Evolutionary conservation across 225 moss, liverwort and hornwort species (phyloP).

Genomic region (Marchantia polymorpha): DNA sequence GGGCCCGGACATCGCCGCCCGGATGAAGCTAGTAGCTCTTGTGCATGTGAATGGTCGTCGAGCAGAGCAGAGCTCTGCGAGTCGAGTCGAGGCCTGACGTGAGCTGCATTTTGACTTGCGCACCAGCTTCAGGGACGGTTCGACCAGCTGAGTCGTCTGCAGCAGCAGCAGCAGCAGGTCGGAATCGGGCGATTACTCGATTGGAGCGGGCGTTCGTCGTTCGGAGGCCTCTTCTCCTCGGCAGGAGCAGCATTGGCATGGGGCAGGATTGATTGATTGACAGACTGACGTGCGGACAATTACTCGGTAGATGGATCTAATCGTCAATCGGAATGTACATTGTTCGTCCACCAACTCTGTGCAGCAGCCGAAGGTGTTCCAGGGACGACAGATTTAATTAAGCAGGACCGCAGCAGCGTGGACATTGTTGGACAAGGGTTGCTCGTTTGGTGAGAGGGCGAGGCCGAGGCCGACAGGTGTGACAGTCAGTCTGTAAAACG

Average conservation of each 20-base stretch:
- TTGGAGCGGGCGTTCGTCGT: not conserved
- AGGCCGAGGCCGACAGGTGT: not conserved
- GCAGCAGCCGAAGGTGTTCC: not conserved
- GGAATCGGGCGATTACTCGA: not conserved
- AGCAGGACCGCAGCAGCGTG: not conserved
- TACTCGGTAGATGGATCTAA: not conserved
- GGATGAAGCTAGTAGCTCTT: not conserved
- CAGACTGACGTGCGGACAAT: not conserved
- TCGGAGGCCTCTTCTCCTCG: not conserved
- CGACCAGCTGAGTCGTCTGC: not conserved
- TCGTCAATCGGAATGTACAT: constrained; percentile 4
- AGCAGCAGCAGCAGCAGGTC: not conserved
- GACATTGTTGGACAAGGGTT: not conserved
- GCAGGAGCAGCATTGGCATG: constrained; percentile 1
- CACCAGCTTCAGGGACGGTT: not conserved
- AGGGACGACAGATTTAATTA: not conserved
- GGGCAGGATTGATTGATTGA: constrained; percentile 11
- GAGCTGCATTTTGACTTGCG: not conserved
- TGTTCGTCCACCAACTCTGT: not conserved
- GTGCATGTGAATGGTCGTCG: constrained; percentile 6
- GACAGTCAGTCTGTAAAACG: not conserved
- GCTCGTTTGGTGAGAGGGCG: not conserved
- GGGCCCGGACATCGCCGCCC: not conserved
- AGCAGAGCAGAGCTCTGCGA: not conserved
- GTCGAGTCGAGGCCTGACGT: not conserved